Evolutionary conservation across 768 basidiomycete species (phyloP).

Genomic region (Amanita exitialis): DNA sequence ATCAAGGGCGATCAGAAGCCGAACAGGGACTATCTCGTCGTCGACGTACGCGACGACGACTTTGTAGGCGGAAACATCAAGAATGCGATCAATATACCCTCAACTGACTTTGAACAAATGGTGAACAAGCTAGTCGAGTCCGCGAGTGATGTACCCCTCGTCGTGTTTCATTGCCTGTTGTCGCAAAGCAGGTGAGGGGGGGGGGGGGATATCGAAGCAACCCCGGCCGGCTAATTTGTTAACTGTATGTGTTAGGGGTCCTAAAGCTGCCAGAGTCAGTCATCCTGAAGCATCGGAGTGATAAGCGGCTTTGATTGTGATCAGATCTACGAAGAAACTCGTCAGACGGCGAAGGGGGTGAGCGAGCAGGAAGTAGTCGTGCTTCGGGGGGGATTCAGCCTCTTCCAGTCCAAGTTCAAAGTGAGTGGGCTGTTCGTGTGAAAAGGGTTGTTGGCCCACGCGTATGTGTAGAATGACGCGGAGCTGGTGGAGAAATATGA

Average conservation of each 20-base stretch:
- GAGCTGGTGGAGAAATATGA: slow-evolving; percentile 75
- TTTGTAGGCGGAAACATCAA: slow-evolving; percentile 73
- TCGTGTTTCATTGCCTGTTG: slow-evolving; percentile 73
- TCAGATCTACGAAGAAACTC: slow-evolving; percentile 62
- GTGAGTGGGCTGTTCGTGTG: slow-evolving; percentile 19
- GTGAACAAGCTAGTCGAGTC: slow-evolving; percentile 51
- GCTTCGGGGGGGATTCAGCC: slow-evolving; percentile 62
- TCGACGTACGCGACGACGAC: slow-evolving; percentile 84
- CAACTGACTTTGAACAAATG: slow-evolving; percentile 41
- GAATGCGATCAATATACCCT: slow-evolving; percentile 52
- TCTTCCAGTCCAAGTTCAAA: slow-evolving; percentile 63
- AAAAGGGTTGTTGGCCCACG: no score
- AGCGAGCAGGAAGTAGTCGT: slow-evolving; percentile 47
- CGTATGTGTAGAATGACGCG: slow-evolving; percentile 41
- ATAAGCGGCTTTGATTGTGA: slow-evolving; percentile 2
- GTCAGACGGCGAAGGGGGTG: slow-evolving; percentile 21
- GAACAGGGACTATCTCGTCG: slow-evolving; percentile 59
- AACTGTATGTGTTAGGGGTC: slow-evolving; percentile 35
- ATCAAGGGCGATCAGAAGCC: slow-evolving; percentile 57
- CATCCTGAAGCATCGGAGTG: not conserved
- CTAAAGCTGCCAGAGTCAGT: slow-evolving; percentile 64
- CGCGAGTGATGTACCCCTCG: slow-evolving; percentile 47
- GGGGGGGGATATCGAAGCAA: no score
- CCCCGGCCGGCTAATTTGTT: no score
- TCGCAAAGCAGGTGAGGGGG: slow-evolving; percentile 62